Percentiles rank a stretch among this genome's conserved stretches.
Conservation (phyloP, 2,329 filamentous ascomycete species). For the Fusarium sp. region DNA sequence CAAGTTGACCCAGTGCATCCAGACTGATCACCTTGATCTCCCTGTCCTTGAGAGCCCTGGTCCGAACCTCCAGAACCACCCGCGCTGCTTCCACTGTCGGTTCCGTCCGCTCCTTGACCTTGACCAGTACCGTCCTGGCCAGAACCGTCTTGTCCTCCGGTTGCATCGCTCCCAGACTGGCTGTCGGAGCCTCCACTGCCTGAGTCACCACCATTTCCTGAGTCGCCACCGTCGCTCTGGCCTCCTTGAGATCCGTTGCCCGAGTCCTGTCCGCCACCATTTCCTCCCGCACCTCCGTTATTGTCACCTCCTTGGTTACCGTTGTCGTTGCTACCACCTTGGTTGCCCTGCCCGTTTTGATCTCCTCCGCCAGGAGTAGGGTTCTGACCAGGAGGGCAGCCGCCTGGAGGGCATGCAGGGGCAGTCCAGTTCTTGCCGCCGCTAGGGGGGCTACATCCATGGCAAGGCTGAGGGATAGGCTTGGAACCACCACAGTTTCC, state of each 20-base stretch:
- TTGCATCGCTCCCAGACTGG: neutral
- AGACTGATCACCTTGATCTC: neutral
- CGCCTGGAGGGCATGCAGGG: slow-evolving; percentile 27
- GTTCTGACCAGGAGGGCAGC: slow-evolving; percentile 18
- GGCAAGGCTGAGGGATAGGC: slow-evolving; percentile 24
- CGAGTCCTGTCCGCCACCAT: neutral
- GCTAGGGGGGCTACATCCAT: slow-evolving; percentile 21
- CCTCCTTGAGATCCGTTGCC: neutral
- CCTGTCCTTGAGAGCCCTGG: neutral
- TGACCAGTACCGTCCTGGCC: neutral
- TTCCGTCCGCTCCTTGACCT: neutral
- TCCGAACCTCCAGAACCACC: neutral
- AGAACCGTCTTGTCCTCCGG: neutral
- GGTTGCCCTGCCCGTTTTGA: neutral
- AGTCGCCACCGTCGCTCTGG: neutral
- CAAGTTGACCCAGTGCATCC: neutral
- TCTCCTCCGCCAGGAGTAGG: neutral
- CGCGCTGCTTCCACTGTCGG: neutral
- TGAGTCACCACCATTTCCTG: neutral
- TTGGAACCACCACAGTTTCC: slow-evolving; percentile 10
- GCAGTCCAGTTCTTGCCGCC: slow-evolving; percentile 30
- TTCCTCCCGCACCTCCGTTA: neutral
- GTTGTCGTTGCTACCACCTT: neutral
- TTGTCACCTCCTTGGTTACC: neutral
- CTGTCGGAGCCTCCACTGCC: neutral